A percentile compares a stretch with the other conserved stretches of the same genome.
phyloP scores from a whole-genome alignment of 176 grass and related monocot genomes.

The Dendrocalamus sinicus region DNA sequence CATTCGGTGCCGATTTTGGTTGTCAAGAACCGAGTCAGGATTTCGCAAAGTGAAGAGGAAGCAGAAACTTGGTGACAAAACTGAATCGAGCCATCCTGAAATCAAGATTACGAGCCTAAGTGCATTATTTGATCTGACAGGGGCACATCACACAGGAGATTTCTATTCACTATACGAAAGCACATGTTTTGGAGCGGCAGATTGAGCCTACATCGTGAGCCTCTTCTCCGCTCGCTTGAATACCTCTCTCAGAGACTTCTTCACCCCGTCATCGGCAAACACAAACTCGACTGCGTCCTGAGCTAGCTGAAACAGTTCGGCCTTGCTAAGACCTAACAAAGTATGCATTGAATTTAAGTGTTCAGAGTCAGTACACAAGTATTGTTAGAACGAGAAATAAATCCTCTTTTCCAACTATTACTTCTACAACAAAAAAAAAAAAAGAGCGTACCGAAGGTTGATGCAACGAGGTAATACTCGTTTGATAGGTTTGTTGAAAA shows the following conservation, averaged over 20 bases:
- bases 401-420: neutral
- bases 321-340: constrained; percentile 70
- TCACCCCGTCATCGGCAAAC: constrained; percentile 71
- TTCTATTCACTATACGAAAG: neutral
- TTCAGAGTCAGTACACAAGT: neutral
- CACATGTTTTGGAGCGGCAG: neutral
- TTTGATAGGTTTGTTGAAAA: constrained; percentile 87
- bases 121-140: constrained; percentile 1
- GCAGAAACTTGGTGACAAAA: neutral
- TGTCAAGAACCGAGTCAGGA: neutral
- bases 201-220: constrained; percentile 24
- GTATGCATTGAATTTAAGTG: neutral
- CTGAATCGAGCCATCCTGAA: neutral
- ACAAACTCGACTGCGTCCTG: constrained; percentile 56
- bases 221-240: constrained; percentile 57
- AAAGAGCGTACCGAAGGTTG: constrained; percentile 64
- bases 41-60: neutral
- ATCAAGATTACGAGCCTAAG: neutral
- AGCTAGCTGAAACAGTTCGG: constrained; percentile 72
- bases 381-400: neutral
- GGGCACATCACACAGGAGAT: neutral
- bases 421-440: constrained; percentile 10
- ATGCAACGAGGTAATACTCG: constrained; percentile 69
- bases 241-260: constrained; percentile 54
- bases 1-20: too few species aligned